phyloP scores from a whole-genome alignment of 2,329 filamentous ascomycete species.

The Neonectria faginata region DNA sequence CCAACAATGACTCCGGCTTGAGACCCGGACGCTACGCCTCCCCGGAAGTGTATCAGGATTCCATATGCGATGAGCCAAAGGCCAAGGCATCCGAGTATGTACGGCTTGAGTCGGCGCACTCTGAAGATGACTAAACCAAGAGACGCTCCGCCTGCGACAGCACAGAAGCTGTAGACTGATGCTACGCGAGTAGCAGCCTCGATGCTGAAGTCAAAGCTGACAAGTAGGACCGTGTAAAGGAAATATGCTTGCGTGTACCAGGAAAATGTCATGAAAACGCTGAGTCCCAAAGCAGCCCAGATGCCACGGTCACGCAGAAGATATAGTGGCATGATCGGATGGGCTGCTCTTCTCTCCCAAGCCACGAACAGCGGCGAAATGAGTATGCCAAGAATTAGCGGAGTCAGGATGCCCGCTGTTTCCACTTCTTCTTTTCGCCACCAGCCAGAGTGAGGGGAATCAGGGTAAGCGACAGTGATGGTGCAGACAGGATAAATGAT shows the following conservation, averaged over 20 bases:
- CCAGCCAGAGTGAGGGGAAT: constrained; percentile 60
- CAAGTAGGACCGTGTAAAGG: constrained; percentile 68
- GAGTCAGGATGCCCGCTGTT: constrained; percentile 57
- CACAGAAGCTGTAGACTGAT: constrained; percentile 65
- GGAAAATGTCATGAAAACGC: constrained; percentile 59
- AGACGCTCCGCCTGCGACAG: constrained; percentile 64
- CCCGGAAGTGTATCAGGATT: constrained; percentile 66
- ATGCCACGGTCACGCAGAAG: constrained; percentile 70
- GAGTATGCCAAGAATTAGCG: constrained; percentile 62
- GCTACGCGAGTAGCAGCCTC: constrained; percentile 66
- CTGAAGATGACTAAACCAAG: constrained; percentile 64
- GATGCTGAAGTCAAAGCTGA: constrained; percentile 67
- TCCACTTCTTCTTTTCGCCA: constrained; percentile 52
- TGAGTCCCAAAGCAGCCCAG: constrained; percentile 69
- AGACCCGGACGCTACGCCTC: constrained; percentile 54
- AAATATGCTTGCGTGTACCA: constrained; percentile 71
- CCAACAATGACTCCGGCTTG: constrained; percentile 66
- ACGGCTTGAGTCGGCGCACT: constrained; percentile 65
- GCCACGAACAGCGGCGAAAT: constrained; percentile 61
- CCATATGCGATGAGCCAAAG: constrained; percentile 68
- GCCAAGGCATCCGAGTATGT: constrained; percentile 67
- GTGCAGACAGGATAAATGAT: constrained; percentile 69
- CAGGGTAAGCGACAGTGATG: constrained; percentile 62
- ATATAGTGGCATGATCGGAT: constrained; percentile 67
- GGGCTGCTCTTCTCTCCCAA: constrained; percentile 63